These are phyloP conservation scores for Escovopsis sp. DNA, from an alignment of 2,329 filamentous ascomycete genomes.

Conservation along the genomic window DNA sequence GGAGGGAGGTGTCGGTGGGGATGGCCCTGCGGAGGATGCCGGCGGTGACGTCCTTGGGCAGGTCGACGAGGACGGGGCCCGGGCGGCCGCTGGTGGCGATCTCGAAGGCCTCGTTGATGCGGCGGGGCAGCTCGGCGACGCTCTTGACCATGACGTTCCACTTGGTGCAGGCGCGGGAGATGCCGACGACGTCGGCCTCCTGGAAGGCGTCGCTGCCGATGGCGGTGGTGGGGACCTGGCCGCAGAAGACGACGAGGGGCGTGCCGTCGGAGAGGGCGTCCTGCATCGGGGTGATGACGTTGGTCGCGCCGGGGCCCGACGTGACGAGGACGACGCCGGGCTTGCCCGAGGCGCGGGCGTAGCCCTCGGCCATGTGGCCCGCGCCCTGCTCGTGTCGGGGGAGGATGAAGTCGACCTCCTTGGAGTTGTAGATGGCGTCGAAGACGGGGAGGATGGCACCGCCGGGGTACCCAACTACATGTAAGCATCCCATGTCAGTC, in stretches of 20 bases:
- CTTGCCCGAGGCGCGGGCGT: constrained; percentile 88
- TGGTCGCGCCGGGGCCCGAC: constrained; percentile 90
- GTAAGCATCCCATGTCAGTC: constrained; percentile 6
- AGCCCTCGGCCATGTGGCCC: constrained; percentile 96
- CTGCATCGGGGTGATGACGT: constrained; percentile 91
- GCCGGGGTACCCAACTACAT: constrained; percentile 72
- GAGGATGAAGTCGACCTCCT: constrained; percentile 90
- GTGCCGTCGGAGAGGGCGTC: constrained; percentile 92
- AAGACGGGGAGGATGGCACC: constrained; percentile 95
- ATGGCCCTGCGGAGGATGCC: constrained; percentile 72
- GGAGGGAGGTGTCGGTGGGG: constrained; percentile 57
- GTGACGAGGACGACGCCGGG: constrained; percentile 94
- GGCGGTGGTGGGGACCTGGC: constrained; percentile 77
- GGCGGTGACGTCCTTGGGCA: constrained; percentile 92
- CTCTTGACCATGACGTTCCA: constrained; percentile 99
- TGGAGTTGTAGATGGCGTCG: constrained; percentile 96
- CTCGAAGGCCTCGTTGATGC: constrained; percentile 96
- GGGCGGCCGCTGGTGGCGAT: constrained; percentile 90
- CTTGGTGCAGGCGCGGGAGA: constrained; percentile 89
- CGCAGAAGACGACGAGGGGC: constrained; percentile 88
- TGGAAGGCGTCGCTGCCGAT: constrained; percentile 97
- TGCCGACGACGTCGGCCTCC: constrained; percentile 86
- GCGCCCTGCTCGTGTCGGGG: constrained; percentile 88
- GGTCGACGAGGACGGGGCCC: constrained; percentile 85
- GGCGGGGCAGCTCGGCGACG: constrained; percentile 76